These are phyloP conservation scores for Seiridium unicorne DNA, from an alignment of 2,329 filamentous ascomycete species.

Conservation along the genomic window DNA sequence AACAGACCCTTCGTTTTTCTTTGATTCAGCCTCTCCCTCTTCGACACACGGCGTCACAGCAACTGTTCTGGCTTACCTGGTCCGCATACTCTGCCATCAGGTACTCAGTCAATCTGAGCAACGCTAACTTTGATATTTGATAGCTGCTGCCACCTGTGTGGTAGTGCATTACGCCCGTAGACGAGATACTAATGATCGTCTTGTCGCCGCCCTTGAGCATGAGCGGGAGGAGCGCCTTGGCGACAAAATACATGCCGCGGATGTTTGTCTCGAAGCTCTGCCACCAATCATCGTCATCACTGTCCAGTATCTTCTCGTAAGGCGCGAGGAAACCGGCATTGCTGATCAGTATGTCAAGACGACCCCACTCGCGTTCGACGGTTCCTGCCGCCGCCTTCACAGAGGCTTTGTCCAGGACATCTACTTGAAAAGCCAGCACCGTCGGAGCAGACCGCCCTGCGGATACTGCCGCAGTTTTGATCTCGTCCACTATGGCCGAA, in stretches of 20 bases:
- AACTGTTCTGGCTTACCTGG: conserved; percentile 30
- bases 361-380: conserved; percentile 26
- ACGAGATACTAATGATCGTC: conserved; percentile 46
- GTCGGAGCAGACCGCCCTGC: conserved; percentile 32
- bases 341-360: conserved; percentile 40
- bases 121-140: conserved; percentile 40
- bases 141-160: conserved; percentile 35
- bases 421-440: conserved; percentile 38
- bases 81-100: conserved; percentile 39
- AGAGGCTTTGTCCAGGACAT: conserved; percentile 31
- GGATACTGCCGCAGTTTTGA: conserved; percentile 30
- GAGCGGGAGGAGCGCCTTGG: conserved; percentile 46
- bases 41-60: conserved; percentile 34
- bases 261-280: conserved; percentile 48
- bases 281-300: conserved; percentile 38
- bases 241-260: conserved; percentile 43
- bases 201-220: conserved; percentile 34
- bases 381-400: conserved; percentile 26
- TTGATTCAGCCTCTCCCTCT: conserved; percentile 26
- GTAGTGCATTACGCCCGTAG: conserved; percentile 37
- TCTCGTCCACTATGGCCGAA: conserved; percentile 29
- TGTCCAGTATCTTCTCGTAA: conserved; percentile 21
- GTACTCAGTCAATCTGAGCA: conserved; percentile 44
- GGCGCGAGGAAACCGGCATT: conserved; percentile 42
- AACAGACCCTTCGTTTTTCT: conserved; percentile 32